phyloP scores from a whole-genome alignment of 2,329 filamentous ascomycete genomes.

The Aspergillus sp. region DNA sequence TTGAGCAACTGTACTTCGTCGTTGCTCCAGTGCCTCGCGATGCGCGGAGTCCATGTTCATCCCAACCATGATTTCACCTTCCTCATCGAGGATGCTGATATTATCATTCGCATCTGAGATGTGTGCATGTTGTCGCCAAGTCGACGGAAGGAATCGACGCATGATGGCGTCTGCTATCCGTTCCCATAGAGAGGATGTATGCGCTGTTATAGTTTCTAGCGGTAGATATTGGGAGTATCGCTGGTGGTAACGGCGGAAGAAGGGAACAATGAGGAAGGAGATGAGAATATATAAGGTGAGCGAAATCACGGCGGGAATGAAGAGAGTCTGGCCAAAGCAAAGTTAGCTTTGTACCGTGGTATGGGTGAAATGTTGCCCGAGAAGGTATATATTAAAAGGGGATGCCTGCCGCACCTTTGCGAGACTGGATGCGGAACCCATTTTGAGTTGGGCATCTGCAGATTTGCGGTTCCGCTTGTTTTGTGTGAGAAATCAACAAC shows the following conservation, averaged over 20 bases:
- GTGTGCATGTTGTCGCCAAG: slow-evolving; percentile 47
- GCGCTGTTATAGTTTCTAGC: slow-evolving; percentile 53
- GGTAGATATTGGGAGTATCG: slow-evolving; percentile 75
- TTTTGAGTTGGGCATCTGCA: slow-evolving; percentile 9
- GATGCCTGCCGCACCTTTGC: slow-evolving; percentile 27
- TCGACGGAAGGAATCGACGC: slow-evolving; percentile 44
- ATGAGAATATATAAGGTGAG: slow-evolving; percentile 66
- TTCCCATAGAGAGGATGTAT: slow-evolving; percentile 57
- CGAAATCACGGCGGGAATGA: slow-evolving; percentile 70
- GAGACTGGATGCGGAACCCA: slow-evolving; percentile 32
- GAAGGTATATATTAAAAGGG: not conserved
- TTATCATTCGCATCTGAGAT: slow-evolving; percentile 50
- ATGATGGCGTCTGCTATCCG: slow-evolving; percentile 42
- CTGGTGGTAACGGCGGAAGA: slow-evolving; percentile 68
- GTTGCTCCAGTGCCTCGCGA: slow-evolving; percentile 44
- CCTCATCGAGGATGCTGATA: slow-evolving; percentile 65
- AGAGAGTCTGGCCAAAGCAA: slow-evolving; percentile 57
- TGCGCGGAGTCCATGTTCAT: slow-evolving; percentile 54
- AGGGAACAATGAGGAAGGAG: slow-evolving; percentile 64
- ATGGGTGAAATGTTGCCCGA: not conserved
- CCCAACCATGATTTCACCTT: slow-evolving; percentile 54
- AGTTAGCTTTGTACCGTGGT: slow-evolving; percentile 3
- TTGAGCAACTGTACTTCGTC: slow-evolving; percentile 44
- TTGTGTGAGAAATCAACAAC: not conserved
- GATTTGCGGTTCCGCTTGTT: not conserved